phyloP scores from a whole-genome alignment of 495 filamentous ascomycete species.

The Neurospora tetraspora region DNA sequence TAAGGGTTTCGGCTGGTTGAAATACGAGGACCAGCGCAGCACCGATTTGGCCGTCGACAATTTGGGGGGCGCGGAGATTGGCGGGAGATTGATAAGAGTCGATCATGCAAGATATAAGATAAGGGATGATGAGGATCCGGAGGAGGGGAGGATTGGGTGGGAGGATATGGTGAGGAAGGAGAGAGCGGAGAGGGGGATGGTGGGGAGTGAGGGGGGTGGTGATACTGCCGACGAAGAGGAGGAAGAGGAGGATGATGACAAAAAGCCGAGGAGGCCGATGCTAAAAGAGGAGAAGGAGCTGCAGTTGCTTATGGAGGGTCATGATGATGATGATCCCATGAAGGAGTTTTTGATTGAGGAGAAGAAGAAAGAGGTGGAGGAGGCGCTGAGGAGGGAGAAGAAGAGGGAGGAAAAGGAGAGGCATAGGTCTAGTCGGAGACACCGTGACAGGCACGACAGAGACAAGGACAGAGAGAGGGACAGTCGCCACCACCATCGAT shows the following conservation, averaged over 20 bases:
- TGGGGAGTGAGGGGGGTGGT: slow-evolving; percentile 24
- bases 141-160: slow-evolving; percentile 41
- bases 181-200: slow-evolving; percentile 28
- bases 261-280: slow-evolving; percentile 29
- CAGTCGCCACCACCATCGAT: slow-evolving; percentile 14
- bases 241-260: slow-evolving; percentile 25
- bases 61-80: slow-evolving; percentile 72
- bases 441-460: slow-evolving; percentile 30
- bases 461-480: slow-evolving; percentile 1
- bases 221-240: slow-evolving; percentile 26
- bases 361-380: slow-evolving; percentile 78
- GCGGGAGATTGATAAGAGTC: slow-evolving; percentile 72
- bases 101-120: slow-evolving; percentile 89
- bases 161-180: slow-evolving; percentile 33
- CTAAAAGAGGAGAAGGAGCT: slow-evolving; percentile 64
- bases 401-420: slow-evolving; percentile 21
- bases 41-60: slow-evolving; percentile 95
- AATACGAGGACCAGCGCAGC: slow-evolving; percentile 97
- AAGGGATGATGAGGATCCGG: slow-evolving; percentile 74
- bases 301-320: slow-evolving; percentile 59
- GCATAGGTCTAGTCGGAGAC: slow-evolving; percentile 11
- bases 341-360: slow-evolving; percentile 79
- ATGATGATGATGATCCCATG: slow-evolving; percentile 97
- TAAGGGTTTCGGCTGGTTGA: slow-evolving; percentile 87
- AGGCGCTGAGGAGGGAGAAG: slow-evolving; percentile 49